These are phyloP conservation scores for Leishmania braziliensis DNA, from an alignment of 208 protist genomes.

Conservation along the genomic window DNA sequence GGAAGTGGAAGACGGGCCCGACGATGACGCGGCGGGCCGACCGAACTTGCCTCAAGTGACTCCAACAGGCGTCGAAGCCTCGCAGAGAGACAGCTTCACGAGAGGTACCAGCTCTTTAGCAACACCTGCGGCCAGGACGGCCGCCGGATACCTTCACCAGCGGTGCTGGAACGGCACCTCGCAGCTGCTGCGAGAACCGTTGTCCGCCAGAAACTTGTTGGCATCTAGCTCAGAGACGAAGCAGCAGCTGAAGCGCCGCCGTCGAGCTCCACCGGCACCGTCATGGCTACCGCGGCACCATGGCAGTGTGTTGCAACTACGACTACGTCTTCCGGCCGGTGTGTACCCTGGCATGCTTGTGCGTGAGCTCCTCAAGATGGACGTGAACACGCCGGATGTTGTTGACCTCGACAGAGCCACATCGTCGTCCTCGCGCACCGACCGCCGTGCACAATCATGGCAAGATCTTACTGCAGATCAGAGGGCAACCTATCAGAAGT, in stretches of 20 bases:
- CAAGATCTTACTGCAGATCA: constrained; percentile 51
- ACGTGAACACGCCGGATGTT: constrained; percentile 78
- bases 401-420: constrained; percentile 68
- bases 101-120: background rate
- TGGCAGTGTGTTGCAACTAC: constrained; percentile 62
- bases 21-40: background rate
- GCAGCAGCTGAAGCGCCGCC: background rate
- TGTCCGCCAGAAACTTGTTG: background rate
- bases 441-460: constrained; percentile 49
- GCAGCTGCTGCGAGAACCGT: constrained; percentile 13
- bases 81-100: background rate
- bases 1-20: constrained; percentile 2
- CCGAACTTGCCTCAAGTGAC: background rate
- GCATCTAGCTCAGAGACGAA: background rate
- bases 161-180: constrained; percentile 22
- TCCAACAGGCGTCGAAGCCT: background rate
- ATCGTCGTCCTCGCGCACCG: constrained; percentile 20
- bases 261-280: constrained; percentile 48
- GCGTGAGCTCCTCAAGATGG: constrained; percentile 83
- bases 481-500: constrained; percentile 52
- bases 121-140: constrained; percentile 19
- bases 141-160: constrained; percentile 19
- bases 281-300: constrained; percentile 77
- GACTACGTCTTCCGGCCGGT: constrained; percentile 56
- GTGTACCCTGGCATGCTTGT: constrained; percentile 83